Evolutionary conservation across 2,329 filamentous ascomycete species (phyloP).

Genomic region (Mollisiaceae sp.): DNA sequence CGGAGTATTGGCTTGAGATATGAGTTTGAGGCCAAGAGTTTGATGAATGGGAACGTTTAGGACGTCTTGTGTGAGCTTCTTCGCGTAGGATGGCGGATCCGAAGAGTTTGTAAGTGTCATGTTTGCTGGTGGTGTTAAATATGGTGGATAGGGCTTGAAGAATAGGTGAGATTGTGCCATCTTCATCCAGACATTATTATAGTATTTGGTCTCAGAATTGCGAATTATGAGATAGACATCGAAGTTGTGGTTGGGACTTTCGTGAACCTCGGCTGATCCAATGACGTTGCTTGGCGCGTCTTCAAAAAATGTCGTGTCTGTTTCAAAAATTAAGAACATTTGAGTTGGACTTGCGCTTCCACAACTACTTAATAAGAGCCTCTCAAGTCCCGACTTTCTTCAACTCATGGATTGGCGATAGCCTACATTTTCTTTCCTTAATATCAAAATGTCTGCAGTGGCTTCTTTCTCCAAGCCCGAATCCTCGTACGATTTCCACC

Average conservation of each 20-base stretch:
- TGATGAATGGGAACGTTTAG: slow-evolving; percentile 3
- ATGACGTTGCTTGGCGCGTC: slow-evolving; percentile 28
- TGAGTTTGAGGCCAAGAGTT: slow-evolving; percentile 13
- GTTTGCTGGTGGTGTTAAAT: not conserved
- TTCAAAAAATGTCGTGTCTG: slow-evolving; percentile 16
- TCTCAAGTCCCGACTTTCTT: not conserved
- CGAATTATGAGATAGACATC: not conserved
- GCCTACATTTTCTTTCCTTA: not conserved
- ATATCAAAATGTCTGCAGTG: slow-evolving; percentile 30
- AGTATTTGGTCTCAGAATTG: not conserved
- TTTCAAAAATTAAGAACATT: slow-evolving; percentile 13
- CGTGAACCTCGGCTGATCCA: slow-evolving; percentile 20
- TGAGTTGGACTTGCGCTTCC: not conserved
- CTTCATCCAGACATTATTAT: not conserved
- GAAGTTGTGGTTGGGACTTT: not conserved
- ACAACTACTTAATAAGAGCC: too few species aligned
- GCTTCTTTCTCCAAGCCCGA: slow-evolving; percentile 39
- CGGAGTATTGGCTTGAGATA: slow-evolving; percentile 12
- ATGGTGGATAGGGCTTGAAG: not conserved
- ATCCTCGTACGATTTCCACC: slow-evolving; percentile 46
- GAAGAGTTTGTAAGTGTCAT: not conserved
- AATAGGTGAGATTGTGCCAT: not conserved
- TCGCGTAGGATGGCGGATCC: not conserved
- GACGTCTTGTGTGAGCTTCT: slow-evolving; percentile 8
- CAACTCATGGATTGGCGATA: not conserved